These are phyloP conservation scores for Mycena haematopus DNA, from an alignment of 768 basidiomycete genomes.

Conservation along the genomic window DNA sequence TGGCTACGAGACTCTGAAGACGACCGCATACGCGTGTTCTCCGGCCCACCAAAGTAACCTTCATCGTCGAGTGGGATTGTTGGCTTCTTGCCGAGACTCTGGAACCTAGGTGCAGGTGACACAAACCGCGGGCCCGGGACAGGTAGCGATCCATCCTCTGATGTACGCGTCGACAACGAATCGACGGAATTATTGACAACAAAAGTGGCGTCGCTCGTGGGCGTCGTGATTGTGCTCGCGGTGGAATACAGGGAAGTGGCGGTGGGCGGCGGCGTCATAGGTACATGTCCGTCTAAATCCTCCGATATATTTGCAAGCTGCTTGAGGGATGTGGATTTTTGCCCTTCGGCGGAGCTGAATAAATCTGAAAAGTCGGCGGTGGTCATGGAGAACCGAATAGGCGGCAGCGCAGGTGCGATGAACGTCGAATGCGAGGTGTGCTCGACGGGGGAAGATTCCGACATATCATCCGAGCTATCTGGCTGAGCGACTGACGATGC, in stretches of 20 bases:
- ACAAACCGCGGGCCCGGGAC: slow-evolving; percentile 24
- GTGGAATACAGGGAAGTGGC: slow-evolving; percentile 34
- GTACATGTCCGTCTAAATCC: slow-evolving; percentile 32
- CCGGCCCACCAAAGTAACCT: background rate
- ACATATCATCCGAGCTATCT: slow-evolving; percentile 52
- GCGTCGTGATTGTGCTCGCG: slow-evolving; percentile 33
- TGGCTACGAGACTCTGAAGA: slow-evolving; percentile 41
- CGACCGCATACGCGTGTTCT: slow-evolving; percentile 29
- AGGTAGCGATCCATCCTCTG: slow-evolving; percentile 21
- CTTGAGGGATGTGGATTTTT: slow-evolving; percentile 50
- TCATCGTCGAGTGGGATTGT: background rate
- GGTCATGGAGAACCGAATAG: slow-evolving; percentile 90
- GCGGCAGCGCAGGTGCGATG: slow-evolving; percentile 87
- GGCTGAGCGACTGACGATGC: slow-evolving; percentile 36
- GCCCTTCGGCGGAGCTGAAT: slow-evolving; percentile 62
- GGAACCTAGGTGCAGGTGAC: slow-evolving; percentile 26
- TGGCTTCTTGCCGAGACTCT: slow-evolving; percentile 24
- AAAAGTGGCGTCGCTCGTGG: slow-evolving; percentile 36
- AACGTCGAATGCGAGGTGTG: slow-evolving; percentile 75
- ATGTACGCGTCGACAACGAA: slow-evolving; percentile 16
- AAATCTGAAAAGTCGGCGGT: slow-evolving; percentile 82
- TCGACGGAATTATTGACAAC: slow-evolving; percentile 14
- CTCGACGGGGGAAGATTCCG: slow-evolving; percentile 70
- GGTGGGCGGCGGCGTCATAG: slow-evolving; percentile 45
- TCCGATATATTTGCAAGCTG: slow-evolving; percentile 53